A percentile compares a stretch with the other conserved stretches of the same genome.
phyloP scores from a whole-genome alignment of 2,329 filamentous ascomycete species.

The Talaromyces sp. region DNA sequence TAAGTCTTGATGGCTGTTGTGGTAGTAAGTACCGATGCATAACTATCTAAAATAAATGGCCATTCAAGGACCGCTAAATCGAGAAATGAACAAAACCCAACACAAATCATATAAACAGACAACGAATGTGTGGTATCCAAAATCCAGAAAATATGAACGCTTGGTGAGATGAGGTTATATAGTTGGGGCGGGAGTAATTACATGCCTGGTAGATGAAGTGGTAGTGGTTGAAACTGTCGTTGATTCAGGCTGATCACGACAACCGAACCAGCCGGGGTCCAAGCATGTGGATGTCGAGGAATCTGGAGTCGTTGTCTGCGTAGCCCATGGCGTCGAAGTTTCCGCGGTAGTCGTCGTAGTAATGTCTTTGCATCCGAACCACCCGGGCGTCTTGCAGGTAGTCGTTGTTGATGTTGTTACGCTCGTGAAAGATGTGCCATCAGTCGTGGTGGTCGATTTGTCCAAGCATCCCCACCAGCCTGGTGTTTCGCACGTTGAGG shows the following conservation, averaged over 20 bases:
- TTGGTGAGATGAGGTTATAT: background rate
- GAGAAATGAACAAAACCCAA: background rate
- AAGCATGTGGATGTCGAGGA: background rate
- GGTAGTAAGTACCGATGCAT: background rate
- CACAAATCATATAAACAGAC: background rate
- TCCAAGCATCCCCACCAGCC: slow-evolving; percentile 78
- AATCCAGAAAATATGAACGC: background rate
- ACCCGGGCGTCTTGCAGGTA: slow-evolving; percentile 43
- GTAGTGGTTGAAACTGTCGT: background rate
- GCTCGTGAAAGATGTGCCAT: slow-evolving; percentile 36
- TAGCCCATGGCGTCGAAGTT: background rate
- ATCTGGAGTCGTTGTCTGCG: background rate
- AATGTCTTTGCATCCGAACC: slow-evolving; percentile 44
- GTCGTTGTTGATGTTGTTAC: slow-evolving; percentile 29
- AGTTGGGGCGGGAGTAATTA: background rate
- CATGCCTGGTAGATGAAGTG: background rate
- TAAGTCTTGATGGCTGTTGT: background rate
- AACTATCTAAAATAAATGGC: background rate
- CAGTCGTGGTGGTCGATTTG: slow-evolving; percentile 41
- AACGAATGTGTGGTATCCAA: background rate
- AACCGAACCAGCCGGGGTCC: background rate
- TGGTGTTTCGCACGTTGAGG: slow-evolving; percentile 83
- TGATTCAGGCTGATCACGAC: background rate
- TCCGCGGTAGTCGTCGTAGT: slow-evolving; percentile 32
- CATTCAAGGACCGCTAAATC: background rate